Percentiles rank a stretch among this genome's conserved stretches.
These are phyloP conservation scores for Asclepias syriaca DNA, from an alignment of 257 asterid genomes.

Conservation along the genomic window DNA sequence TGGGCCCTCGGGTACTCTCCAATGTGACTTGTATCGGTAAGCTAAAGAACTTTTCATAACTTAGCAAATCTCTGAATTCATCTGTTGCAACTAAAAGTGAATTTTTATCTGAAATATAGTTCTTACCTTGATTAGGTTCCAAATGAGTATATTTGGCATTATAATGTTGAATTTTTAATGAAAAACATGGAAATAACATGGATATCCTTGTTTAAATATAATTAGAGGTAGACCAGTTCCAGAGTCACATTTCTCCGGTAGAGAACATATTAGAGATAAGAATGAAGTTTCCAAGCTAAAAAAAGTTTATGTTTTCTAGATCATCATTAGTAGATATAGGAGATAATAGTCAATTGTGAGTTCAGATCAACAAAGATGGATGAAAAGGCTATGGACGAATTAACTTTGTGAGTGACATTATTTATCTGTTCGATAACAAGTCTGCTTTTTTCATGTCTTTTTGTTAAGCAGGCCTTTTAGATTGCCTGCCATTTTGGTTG, in stretches of 20 bases:
- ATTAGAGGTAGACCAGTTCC: background rate
- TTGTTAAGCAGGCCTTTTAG: constrained; percentile 75
- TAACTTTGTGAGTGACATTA: background rate
- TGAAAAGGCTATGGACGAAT: background rate
- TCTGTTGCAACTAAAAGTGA: background rate
- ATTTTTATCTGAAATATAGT: background rate
- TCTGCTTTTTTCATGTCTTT: constrained; percentile 7
- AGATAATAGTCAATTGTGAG: background rate
- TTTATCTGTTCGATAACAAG: background rate
- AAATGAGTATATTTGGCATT: background rate
- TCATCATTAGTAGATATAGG: background rate
- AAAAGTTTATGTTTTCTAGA: background rate
- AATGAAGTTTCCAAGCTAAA: background rate
- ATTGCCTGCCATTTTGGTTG: constrained; percentile 88
- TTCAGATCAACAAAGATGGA: background rate
- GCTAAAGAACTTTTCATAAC: constrained; percentile 8
- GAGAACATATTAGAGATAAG: background rate
- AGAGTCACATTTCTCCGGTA: background rate
- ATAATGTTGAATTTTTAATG: background rate
- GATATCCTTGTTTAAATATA: background rate
- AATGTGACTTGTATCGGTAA: constrained; percentile 83
- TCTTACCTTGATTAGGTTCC: background rate
- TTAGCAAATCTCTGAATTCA: background rate
- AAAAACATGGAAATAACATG: background rate
- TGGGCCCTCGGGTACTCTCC: constrained; percentile 90